These are phyloP conservation scores for Gastrolobium bilobum DNA, from an alignment of 306 rosid species.

Conservation along the genomic window DNA sequence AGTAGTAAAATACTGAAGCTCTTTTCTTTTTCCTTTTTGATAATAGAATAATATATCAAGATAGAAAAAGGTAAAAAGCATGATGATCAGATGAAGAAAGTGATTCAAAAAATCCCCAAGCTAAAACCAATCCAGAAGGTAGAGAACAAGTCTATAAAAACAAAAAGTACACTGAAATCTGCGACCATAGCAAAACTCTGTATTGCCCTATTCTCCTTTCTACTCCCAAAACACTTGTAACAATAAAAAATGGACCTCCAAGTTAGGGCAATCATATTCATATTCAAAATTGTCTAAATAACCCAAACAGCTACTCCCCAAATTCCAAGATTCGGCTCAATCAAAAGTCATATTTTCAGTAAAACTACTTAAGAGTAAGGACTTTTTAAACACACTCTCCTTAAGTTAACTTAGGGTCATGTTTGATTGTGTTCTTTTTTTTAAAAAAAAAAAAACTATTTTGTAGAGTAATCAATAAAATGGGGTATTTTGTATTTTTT, in stretches of 20 bases:
- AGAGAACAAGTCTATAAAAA: background rate
- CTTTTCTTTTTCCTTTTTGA: background rate
- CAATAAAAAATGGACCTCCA: background rate
- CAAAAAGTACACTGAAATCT: background rate
- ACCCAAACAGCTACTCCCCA: background rate
- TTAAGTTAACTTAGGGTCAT: no score
- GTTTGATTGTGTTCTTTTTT: no score
- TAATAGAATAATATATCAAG: background rate
- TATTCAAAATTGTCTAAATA: background rate
- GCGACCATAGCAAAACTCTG: background rate
- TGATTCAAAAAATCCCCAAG: background rate
- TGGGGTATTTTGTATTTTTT: no score
- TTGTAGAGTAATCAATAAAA: no score
- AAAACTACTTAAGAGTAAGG: no score
- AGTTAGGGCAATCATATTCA: background rate
- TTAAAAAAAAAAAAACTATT: no score
- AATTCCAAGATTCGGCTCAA: no score
- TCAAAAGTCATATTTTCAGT: no score
- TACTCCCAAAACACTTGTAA: background rate
- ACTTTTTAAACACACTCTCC: no score
- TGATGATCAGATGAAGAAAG: conserved; percentile 9
- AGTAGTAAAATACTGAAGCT: conserved; percentile 18
- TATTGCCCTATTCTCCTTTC: background rate
- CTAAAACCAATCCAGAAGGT: background rate
- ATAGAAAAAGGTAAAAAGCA: background rate